Base-by-base conservation (phyloP, 805 yeast species). In the Pichia sporocuriosa region DNA sequence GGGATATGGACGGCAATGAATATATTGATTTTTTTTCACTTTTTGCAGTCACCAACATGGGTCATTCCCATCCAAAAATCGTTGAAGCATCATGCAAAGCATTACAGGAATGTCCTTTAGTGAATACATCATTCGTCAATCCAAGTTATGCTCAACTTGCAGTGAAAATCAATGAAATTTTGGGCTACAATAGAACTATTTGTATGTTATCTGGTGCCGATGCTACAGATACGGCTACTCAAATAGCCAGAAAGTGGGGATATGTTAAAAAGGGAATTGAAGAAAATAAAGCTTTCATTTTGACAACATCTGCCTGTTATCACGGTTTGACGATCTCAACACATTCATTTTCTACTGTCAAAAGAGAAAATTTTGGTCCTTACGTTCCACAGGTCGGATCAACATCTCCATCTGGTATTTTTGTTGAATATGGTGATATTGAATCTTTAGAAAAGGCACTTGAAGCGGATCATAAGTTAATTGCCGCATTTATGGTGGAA, bases 31-130 rank as follows among this genome's bases (percentile, higher is more conserved):
- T 57, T 19, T 42, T 55, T 22, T 56, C 57, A 2, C 51, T 56
- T 44, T 57, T 53, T 45, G 59, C 59, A 10, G 61, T 54, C 16
- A 53, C 46, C n/a, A 57, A 57, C 39, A 55, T 56, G 61, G 61
- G 61, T 5, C 61, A 57, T 33, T 36, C 50, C 4, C 59, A 57
- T 39, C 59, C 61, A 4, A 55, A 54, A 37, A 57, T 57, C 25
- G 55, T 54, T 11, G 49, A 50, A 17, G 61, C 61, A 4, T 47
- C 55, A 12, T 46, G 50, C 26, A 47, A 51, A 11, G 58, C 58
- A 10, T 37, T 50, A 16, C 40, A 46, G 23, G 44, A 45, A 7
- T 42, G 54, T 20, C 46, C 57, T 3, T 31, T 55, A 40, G 48
- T 50, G 9, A 54, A 54, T 37, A 52, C 56, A 5, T 51, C 58